Conservation (phyloP, 768 basidiomycete species). For the Tremella yokohamensis region DNA sequence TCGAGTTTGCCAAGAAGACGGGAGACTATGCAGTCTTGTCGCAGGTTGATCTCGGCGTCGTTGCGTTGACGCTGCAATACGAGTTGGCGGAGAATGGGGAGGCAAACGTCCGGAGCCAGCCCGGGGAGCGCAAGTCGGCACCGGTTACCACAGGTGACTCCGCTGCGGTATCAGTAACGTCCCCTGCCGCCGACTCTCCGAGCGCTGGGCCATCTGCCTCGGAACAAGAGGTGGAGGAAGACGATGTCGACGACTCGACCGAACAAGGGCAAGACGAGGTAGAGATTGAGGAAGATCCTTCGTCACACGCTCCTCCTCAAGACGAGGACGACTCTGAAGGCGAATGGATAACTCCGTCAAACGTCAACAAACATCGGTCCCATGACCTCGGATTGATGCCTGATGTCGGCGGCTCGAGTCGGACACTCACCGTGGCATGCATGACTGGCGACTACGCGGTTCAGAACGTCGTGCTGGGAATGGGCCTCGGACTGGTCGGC, state of each 20-base stretch:
- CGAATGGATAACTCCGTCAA: slow-evolving; percentile 94
- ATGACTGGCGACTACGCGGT: slow-evolving; percentile 99
- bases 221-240: no score
- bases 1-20: slow-evolving; percentile 86
- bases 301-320: slow-evolving; percentile 54
- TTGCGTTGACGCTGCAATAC: slow-evolving; percentile 80
- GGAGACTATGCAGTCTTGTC: slow-evolving; percentile 93
- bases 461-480: slow-evolving; percentile 94
- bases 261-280: slow-evolving; percentile 5
- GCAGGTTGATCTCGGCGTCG: slow-evolving; percentile 79
- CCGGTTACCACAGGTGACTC: not conserved
- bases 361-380: slow-evolving; percentile 80
- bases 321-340: slow-evolving; percentile 63
- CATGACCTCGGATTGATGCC: slow-evolving; percentile 79
- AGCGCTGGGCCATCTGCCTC: no score
- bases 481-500: slow-evolving; percentile 84
- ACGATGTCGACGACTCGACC: no score
- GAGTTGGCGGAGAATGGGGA: slow-evolving; percentile 57
- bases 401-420: slow-evolving; percentile 39
- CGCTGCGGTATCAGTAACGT: no score
- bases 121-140: slow-evolving; percentile 22
- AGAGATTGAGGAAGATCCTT: slow-evolving; percentile 47
- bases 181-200: no score
- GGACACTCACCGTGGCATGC: slow-evolving; percentile 67
- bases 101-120: slow-evolving; percentile 31